Percentiles rank a stretch among this genome's conserved stretches.
phyloP scores from a whole-genome alignment of 805 yeast genomes.

The Ogataea minuta region DNA sequence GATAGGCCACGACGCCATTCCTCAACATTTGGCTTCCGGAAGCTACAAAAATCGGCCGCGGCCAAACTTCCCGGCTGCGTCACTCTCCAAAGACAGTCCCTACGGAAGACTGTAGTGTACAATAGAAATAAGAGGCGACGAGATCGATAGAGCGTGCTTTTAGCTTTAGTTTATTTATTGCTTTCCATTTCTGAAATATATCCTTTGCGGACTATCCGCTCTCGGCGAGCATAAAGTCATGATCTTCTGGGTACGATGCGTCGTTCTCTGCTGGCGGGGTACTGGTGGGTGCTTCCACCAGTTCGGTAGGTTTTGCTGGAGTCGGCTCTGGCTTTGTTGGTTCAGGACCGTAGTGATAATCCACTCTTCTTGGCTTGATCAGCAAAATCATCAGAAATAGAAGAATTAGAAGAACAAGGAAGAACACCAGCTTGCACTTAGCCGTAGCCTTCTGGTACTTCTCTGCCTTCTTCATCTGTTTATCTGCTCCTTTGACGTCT shows the following conservation, averaged over 20 bases:
- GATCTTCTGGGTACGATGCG: background rate
- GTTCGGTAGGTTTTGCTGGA: background rate
- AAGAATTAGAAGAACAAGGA: slow-evolving; percentile 67
- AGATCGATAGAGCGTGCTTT: slow-evolving; percentile 7
- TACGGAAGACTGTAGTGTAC: slow-evolving; percentile 34
- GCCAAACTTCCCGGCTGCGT: slow-evolving; percentile 40
- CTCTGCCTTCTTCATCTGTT: slow-evolving; percentile 74
- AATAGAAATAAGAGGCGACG: slow-evolving; percentile 1
- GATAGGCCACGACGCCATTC: slow-evolving; percentile 14
- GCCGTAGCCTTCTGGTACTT: slow-evolving; percentile 83
- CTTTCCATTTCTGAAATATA: slow-evolving; percentile 9
- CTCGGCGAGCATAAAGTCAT: slow-evolving; percentile 7
- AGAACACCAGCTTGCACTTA: slow-evolving; percentile 82
- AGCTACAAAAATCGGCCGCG: slow-evolving; percentile 28
- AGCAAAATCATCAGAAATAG: slow-evolving; percentile 68
- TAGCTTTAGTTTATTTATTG: slow-evolving; percentile 4
- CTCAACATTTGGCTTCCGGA: slow-evolving; percentile 18
- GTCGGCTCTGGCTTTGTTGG: background rate
- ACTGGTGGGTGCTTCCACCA: background rate
- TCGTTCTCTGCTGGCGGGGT: background rate
- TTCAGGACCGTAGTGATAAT: slow-evolving; percentile 27
- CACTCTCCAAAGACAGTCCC: slow-evolving; percentile 42
- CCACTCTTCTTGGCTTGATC: slow-evolving; percentile 51
- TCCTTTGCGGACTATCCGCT: slow-evolving; percentile 7
- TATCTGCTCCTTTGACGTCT: slow-evolving; percentile 73